Percentiles rank a stretch among this genome's conserved stretches.
Conservation (phyloP, 169 alveolate species). For the Plasmodium sp. region DNA sequence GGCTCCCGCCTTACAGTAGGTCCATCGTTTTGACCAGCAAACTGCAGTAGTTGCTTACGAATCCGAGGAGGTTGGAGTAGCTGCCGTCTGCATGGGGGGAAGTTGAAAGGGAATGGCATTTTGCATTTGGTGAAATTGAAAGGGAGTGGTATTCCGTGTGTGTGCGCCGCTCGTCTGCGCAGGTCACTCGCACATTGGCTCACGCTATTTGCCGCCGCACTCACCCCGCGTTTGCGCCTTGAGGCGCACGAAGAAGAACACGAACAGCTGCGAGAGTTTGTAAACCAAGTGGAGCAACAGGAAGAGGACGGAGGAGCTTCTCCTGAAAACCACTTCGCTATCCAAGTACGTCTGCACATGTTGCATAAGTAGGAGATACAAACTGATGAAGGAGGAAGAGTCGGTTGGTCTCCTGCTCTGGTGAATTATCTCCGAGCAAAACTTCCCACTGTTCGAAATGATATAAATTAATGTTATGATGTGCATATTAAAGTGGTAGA, state of each 20-base stretch:
- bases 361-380: conserved; percentile 15
- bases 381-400: conserved; percentile 2
- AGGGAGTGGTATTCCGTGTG: not conserved
- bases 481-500: conserved; percentile 25
- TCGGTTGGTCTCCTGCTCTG: not conserved
- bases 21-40: conserved; percentile 31
- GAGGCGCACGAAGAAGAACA: conserved; percentile 2
- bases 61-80: not conserved
- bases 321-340: not conserved
- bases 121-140: not conserved
- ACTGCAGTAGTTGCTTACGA: conserved; percentile 33
- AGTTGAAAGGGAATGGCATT: not conserved
- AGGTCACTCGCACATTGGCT: not conserved
- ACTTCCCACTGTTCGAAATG: conserved; percentile 1
- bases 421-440: conserved; percentile 1
- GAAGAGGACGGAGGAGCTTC: not conserved
- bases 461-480: conserved; percentile 38
- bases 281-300: conserved; percentile 34
- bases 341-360: conserved; percentile 20
- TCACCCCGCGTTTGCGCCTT: conserved; percentile 8
- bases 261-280: conserved; percentile 59
- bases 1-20: conserved; percentile 7
- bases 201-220: not conserved
- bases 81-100: not conserved
- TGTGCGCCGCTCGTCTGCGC: not conserved